phyloP scores from a whole-genome alignment of 306 rosid genomes.

The Styphnolobium japonicum region DNA sequence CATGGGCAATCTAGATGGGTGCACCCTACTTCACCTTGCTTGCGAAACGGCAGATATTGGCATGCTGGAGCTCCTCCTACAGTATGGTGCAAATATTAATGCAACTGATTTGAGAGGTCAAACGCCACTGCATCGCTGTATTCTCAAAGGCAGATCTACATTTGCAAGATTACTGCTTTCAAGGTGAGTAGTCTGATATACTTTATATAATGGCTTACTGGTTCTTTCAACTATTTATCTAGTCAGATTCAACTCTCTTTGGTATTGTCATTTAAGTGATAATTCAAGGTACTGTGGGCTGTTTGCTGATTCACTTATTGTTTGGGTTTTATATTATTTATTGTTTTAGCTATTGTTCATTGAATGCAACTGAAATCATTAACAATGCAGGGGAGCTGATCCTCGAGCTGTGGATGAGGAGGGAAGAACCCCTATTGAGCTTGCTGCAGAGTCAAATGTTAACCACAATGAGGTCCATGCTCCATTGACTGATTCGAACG shows the following conservation, averaged over 20 bases:
- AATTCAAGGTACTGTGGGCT: background rate
- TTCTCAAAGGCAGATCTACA: conserved; percentile 60
- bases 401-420: conserved; percentile 76
- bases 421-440: conserved; percentile 80
- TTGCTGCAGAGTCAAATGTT: conserved; percentile 67
- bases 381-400: conserved; percentile 84
- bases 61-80: conserved; percentile 96
- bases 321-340: background rate
- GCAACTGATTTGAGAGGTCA: conserved; percentile 74
- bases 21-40: conserved; percentile 90
- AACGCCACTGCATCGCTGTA: conserved; percentile 80
- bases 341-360: background rate
- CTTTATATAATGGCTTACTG: background rate
- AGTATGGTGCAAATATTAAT: conserved; percentile 86
- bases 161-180: conserved; percentile 71
- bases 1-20: conserved; percentile 69
- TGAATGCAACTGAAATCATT: conserved; percentile 22
- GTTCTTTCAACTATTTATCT: background rate
- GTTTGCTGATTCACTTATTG: background rate
- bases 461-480: conserved; percentile 62
- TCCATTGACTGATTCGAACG: conserved; percentile 59
- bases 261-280: background rate
- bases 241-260: background rate
- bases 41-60: conserved; percentile 94
- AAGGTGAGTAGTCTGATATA: conserved; percentile 54